Evolutionary conservation across 805 yeast genomes (phyloP), one percentile per base, ranked within the genome.

Genomic region (Sugiyamaella boreocaroliniensis): DNA sequence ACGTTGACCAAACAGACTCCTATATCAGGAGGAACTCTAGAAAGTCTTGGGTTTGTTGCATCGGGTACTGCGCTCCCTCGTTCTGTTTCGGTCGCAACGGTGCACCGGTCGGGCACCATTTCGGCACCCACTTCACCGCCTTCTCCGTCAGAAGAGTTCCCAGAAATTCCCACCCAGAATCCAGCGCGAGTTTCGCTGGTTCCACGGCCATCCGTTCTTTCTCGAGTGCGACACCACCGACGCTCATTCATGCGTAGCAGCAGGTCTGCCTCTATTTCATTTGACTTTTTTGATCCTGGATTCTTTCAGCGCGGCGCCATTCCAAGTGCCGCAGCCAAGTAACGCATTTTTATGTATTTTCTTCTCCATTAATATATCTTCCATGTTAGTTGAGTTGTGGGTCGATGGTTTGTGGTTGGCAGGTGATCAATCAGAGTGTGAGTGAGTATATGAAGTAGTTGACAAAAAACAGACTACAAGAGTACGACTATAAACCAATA

Each of bases 231-330:
- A 40, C 19, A 34, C 41, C 29, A 19, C 29, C 48, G 16, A 34
- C 48, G 29, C 14, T 45, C 41, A 16, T 34, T 14, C 26, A 29
- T 45, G 48, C 32, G 22, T 10, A 45, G 41, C 16, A 29, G 32
- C 16, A 12, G 51, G 32, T 26, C 44, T 16, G 22, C 48, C 8
- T 22, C 52, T 15, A 41, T 47, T 8, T 26, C 47, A 6, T 49
- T 49, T 40, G 52, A 49, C 48, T 49, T 49, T 18, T 43, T 49
- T 29, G 52, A 49, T 22, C 52, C 52, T 8, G 15, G 48, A 11
- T 49, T 43, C n/a, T 34, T 48, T 16, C 45, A 22, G 26, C 29
- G 42, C 29, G 15, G 47, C 37, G 37, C 37, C 37, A 32, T 32
- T 14, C n/a, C 37, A 4, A 32, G 37, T 32, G 11, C 37, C 11